These are phyloP conservation scores for Clonostachys rhizophaga DNA, from an alignment of 2,329 filamentous ascomycete genomes.

Conservation along the genomic window DNA sequence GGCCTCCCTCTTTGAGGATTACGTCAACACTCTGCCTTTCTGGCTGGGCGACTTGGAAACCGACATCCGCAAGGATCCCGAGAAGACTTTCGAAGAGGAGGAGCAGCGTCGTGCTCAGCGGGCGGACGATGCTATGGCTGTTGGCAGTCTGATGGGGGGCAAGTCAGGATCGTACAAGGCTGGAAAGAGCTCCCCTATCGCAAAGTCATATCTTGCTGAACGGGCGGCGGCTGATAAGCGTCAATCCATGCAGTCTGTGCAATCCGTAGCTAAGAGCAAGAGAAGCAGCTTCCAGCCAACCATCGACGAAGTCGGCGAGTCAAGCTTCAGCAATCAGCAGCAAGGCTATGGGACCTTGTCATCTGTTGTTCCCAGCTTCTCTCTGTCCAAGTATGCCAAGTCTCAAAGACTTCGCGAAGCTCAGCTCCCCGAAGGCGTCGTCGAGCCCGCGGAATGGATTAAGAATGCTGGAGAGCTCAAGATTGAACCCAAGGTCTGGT, in stretches of 20 bases:
- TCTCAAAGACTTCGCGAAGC: constrained; percentile 42
- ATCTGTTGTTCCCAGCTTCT: constrained; percentile 77
- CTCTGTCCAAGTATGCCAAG: constrained; percentile 70
- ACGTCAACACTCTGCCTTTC: constrained; percentile 94
- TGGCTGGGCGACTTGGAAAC: constrained; percentile 90
- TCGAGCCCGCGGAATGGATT: constrained; percentile 80
- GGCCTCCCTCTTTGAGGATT: constrained; percentile 87
- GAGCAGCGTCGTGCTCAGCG: constrained; percentile 77
- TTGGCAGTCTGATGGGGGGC: constrained; percentile 78
- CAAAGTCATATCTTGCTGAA: constrained; percentile 59
- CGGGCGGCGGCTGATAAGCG: constrained; percentile 41
- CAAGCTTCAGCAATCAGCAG: constrained; percentile 16
- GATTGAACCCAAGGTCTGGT: constrained; percentile 97
- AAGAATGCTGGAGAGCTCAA: constrained; percentile 90
- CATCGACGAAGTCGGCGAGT: constrained; percentile 27
- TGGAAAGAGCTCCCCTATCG: constrained; percentile 61
- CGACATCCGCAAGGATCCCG: constrained; percentile 91
- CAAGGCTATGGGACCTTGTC: constrained; percentile 53
- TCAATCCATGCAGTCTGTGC: constrained; percentile 17
- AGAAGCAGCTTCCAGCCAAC: constrained; percentile 1
- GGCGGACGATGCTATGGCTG: constrained; percentile 81
- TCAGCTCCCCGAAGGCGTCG: constrained; percentile 79
- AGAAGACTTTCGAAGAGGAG: constrained; percentile 85
- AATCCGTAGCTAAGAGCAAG: not conserved
- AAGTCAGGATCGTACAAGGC: constrained; percentile 49